Evolutionary conservation across 495 filamentous ascomycete species (phyloP).

Genomic region (Penicillium silybi): DNA sequence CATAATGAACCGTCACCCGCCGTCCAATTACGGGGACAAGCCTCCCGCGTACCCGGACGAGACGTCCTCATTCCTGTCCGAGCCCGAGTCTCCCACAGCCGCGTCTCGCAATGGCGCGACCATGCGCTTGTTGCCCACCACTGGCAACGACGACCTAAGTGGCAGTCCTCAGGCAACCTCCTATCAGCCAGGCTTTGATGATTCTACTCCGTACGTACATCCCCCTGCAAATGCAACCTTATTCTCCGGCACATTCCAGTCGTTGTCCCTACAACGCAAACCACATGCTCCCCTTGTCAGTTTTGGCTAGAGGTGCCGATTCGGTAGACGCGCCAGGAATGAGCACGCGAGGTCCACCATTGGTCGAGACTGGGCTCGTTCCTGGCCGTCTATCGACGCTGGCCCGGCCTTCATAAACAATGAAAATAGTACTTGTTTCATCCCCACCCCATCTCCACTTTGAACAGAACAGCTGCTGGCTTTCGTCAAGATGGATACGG

Average conservation of each 20-base stretch:
- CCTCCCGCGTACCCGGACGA: constrained; percentile 41
- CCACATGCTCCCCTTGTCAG: constrained; percentile 3
- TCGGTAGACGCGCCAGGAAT: constrained; percentile 6
- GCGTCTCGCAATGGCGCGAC: constrained; percentile 42
- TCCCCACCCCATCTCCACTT: neutral
- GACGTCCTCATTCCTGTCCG: constrained; percentile 28
- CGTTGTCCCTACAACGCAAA: constrained; percentile 9
- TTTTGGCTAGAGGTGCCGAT: too few relatives aligned
- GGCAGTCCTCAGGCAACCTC: constrained; percentile 9
- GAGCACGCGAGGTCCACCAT: neutral
- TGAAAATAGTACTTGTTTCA: constrained; percentile 6
- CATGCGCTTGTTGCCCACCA: constrained; percentile 60
- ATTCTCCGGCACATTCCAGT: constrained; percentile 23
- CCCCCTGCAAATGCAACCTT: constrained; percentile 6
- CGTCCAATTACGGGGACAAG: constrained; percentile 35
- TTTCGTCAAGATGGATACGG: constrained; percentile 9
- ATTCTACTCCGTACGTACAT: constrained; percentile 44
- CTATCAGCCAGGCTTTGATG: constrained; percentile 17
- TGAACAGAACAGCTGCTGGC: neutral
- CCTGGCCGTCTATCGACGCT: neutral
- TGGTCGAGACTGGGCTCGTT: neutral
- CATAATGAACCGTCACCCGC: constrained; percentile 33
- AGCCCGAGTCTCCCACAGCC: constrained; percentile 26
- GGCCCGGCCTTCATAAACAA: constrained; percentile 6
- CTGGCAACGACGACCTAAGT: constrained; percentile 30